These are phyloP conservation scores for Lipomyces sp. DNA, from an alignment of 805 yeast genomes.

Conservation along the genomic window DNA sequence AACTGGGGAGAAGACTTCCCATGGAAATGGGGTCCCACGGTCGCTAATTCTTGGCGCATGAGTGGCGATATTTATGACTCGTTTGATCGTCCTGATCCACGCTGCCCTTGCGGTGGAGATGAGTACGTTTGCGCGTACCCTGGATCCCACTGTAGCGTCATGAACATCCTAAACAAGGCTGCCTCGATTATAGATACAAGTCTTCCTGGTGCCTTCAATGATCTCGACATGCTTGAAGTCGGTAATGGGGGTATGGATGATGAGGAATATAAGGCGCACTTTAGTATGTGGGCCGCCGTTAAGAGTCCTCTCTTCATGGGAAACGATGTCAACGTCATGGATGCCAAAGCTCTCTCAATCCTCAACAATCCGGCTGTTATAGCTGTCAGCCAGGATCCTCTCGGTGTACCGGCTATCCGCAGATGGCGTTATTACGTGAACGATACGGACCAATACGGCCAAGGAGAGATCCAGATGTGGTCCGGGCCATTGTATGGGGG, in stretches of 20 bases:
- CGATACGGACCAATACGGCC: background rate
- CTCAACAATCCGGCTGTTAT: conserved; percentile 27
- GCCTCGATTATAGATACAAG: background rate
- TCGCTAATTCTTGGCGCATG: conserved; percentile 45
- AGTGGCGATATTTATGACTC: conserved; percentile 41
- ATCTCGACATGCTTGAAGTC: conserved; percentile 45
- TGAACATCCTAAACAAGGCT: background rate
- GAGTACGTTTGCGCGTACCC: background rate
- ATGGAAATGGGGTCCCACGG: conserved; percentile 44
- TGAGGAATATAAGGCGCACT: conserved; percentile 43
- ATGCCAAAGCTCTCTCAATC: conserved; percentile 38
- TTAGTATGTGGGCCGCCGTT: conserved; percentile 45
- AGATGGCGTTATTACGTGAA: conserved; percentile 15
- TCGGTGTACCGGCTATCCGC: conserved; percentile 32
- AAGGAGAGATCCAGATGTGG: conserved; percentile 6
- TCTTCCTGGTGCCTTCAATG: conserved; percentile 43
- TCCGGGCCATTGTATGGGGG: background rate
- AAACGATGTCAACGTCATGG: conserved; percentile 40
- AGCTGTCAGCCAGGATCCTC: conserved; percentile 44
- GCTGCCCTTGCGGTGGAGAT: background rate
- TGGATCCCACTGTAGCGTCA: background rate
- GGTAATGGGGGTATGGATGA: conserved; percentile 44
- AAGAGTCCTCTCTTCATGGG: conserved; percentile 45
- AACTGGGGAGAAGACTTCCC: conserved; percentile 47
- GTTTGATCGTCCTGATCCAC: background rate